These are phyloP conservation scores for Yamadazyma kanchanaburiensis DNA, from an alignment of 1,139 yeast species.

Conservation along the genomic window DNA sequence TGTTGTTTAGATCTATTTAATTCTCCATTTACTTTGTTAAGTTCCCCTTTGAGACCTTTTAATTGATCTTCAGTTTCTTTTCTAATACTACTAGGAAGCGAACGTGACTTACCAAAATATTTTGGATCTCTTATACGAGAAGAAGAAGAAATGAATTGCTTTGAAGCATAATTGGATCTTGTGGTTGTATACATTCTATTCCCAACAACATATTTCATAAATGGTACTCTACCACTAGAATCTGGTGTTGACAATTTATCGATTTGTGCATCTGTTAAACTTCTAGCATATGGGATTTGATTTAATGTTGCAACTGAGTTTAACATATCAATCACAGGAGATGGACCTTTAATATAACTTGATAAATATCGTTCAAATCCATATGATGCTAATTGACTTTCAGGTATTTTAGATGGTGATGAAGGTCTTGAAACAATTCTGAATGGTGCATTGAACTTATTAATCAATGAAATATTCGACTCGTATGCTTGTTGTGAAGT, in stretches of 20 bases:
- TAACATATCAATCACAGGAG: conserved; percentile 70
- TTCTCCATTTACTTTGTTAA: background rate
- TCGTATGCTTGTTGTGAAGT: conserved; percentile 26
- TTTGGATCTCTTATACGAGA: conserved; percentile 28
- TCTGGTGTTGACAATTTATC: conserved; percentile 32
- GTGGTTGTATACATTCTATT: conserved; percentile 47
- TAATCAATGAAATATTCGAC: conserved; percentile 31
- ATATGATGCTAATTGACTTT: conserved; percentile 30
- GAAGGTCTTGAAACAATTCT: conserved; percentile 21
- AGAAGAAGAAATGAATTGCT: conserved; percentile 43
- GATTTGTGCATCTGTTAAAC: conserved; percentile 37
- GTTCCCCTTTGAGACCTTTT: conserved; percentile 4
- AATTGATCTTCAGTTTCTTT: conserved; percentile 18
- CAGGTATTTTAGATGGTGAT: conserved; percentile 13
- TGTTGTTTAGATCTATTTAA: conserved; percentile 11
- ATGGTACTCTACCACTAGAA: conserved; percentile 37
- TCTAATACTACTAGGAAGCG: conserved; percentile 38
- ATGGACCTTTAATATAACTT: conserved; percentile 75
- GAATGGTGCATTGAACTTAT: conserved; percentile 31
- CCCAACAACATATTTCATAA: conserved; percentile 61
- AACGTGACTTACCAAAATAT: conserved; percentile 40
- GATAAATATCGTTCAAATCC: conserved; percentile 82
- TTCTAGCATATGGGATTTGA: conserved; percentile 58
- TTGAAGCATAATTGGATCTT: conserved; percentile 58
- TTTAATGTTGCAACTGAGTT: conserved; percentile 58